Conservation (phyloP, 208 protist genomes). For the Blechomonas ayalai region DNA sequence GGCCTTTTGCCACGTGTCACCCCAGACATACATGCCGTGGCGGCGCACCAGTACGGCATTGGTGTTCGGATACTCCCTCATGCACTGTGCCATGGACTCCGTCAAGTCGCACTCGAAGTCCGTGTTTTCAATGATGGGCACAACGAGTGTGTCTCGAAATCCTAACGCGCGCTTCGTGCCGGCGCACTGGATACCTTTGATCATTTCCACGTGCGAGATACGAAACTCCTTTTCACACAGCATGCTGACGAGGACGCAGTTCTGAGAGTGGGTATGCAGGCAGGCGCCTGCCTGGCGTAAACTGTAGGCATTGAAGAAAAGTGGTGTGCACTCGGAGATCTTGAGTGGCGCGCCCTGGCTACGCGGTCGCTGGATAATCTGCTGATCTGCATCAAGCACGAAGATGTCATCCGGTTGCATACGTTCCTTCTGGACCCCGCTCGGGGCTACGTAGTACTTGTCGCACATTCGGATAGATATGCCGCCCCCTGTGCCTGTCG, state of each 20-base stretch:
- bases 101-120: constrained; percentile 74
- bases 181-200: constrained; percentile 82
- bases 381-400: constrained; percentile 57
- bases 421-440: constrained; percentile 94
- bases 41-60: constrained; percentile 90
- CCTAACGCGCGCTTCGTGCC: constrained; percentile 47
- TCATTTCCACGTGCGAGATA: constrained; percentile 95
- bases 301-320: constrained; percentile 92
- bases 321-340: constrained; percentile 89
- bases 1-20: constrained; percentile 88
- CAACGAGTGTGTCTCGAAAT: constrained; percentile 85
- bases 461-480: constrained; percentile 80
- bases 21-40: constrained; percentile 96
- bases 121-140: constrained; percentile 96
- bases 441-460: constrained; percentile 90
- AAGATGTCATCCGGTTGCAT: constrained; percentile 91
- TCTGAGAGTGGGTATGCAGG: constrained; percentile 90
- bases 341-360: constrained; percentile 43
- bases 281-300: constrained; percentile 85
- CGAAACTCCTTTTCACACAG: constrained; percentile 90
- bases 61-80: constrained; percentile 87
- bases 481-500: constrained; percentile 94
- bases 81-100: constrained; percentile 69
- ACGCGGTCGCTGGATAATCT: constrained; percentile 33
- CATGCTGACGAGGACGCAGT: constrained; percentile 83